Evolutionary conservation across 352 stramenopile species (phyloP).

Genomic region (Pythium apleroticum): DNA sequence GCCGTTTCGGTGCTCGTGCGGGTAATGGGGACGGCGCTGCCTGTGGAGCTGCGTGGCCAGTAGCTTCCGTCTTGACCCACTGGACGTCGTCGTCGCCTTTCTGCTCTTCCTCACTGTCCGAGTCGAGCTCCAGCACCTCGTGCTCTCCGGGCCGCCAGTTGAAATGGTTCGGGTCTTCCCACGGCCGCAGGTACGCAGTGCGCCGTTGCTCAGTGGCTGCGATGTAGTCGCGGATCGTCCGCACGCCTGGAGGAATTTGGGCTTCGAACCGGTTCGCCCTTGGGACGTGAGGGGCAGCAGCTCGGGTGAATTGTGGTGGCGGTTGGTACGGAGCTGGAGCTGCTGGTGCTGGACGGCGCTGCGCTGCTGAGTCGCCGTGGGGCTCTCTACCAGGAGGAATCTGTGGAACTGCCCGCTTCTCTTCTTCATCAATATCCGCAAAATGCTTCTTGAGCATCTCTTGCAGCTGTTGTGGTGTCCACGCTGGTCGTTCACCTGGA

Average conservation of each 20-base stretch:
- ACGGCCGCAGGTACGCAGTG: conserved; percentile 5
- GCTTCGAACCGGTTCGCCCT: not conserved
- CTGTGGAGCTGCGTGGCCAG: not conserved
- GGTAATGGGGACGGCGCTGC: not conserved
- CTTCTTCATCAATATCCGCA: not conserved
- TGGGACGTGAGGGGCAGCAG: not conserved
- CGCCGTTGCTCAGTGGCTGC: conserved; percentile 5
- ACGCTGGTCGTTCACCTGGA: not conserved
- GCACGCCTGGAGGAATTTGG: conserved; percentile 3
- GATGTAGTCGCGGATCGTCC: conserved; percentile 20
- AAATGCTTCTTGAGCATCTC: not conserved
- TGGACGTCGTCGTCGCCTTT: conserved; percentile 14
- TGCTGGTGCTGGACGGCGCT: not conserved
- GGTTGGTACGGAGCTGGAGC: too few species aligned
- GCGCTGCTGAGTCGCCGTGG: not conserved
- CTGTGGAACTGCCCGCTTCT: not conserved
- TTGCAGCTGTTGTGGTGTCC: too few species aligned
- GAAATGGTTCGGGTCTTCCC: conserved; percentile 10
- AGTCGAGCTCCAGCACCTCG: conserved; percentile 35
- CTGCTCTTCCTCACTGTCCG: conserved; percentile 22
- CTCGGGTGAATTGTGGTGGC: too few species aligned
- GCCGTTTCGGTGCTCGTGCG: not conserved
- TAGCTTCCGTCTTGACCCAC: conserved; percentile 13
- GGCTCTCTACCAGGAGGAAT: too few species aligned
- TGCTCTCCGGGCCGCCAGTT: conserved; percentile 34